Base-by-base conservation (phyloP, 1,284 basidiomycete species). In the Malassezia vespertilionis region DNA sequence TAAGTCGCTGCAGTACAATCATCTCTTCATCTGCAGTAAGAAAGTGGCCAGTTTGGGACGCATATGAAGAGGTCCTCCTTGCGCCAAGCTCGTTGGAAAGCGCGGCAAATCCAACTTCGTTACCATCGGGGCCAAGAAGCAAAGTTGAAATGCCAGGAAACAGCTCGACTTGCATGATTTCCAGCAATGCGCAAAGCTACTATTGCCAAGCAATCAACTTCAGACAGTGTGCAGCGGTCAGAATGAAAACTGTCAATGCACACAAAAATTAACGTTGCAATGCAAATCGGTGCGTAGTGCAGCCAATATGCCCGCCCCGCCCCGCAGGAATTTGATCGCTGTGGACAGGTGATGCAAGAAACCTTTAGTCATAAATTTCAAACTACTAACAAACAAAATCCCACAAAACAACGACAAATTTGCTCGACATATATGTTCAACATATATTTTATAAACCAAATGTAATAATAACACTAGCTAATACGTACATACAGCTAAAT, bases 101-200 rank as follows among this genome's bases (percentile, higher is more conserved):
- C 27, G 6, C 32, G 11, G 10, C 11, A 33, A 8, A 7, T 10
- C 9, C n/a, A 23, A 51, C 33, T n/a, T 44, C 42, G 8, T n/a
- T 33, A 10, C 43, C 43, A 41, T 45, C 37, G 2, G 48, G 48
- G 23, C 42, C 34, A 9, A 32, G 36, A 30, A 51, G 21, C 18
- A 51, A 23, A 3, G 48, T 30, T 23, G 48, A 38, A 8, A 51
- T 21, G 15, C 48, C 48, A 12, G 43, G 30, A 23, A 40, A 51
- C 8, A 35, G 33, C 22, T 35, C 33, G 6, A 33, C 44, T 18
- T 35, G 33, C 48, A 51, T 51, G n/a, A 17, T 9, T 5, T 5
- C n/a, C 11, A 22, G 15, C 3, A n/a, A 3, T 21, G n/a, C 18
- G 17, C 8, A 18, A 21, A 15, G 17, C 14, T 20, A 15, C 21